Conservation (phyloP, 371 early-diverging fungal genomes). For the Coelomomyces lativittatus region DNA sequence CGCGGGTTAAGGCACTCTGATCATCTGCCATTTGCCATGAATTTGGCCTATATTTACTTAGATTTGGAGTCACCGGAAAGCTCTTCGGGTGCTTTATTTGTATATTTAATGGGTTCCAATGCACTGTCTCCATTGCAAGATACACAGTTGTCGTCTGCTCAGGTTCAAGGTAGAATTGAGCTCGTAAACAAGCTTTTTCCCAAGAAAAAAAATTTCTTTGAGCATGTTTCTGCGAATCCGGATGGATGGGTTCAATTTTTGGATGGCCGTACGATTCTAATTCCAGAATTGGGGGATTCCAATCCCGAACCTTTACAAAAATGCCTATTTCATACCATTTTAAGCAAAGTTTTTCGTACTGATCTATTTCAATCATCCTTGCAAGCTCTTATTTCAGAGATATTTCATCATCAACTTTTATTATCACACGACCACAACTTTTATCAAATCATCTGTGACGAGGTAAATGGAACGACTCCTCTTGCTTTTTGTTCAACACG, state of each 20-base stretch:
- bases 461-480: slow-evolving; percentile 56
- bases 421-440: slow-evolving; percentile 39
- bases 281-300: slow-evolving; percentile 14
- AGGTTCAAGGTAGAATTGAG: slow-evolving; percentile 15
- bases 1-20: slow-evolving; percentile 75
- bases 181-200: slow-evolving; percentile 28
- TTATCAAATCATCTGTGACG: slow-evolving; percentile 49
- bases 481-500: slow-evolving; percentile 80
- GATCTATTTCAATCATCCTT: slow-evolving; percentile 66
- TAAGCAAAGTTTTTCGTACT: slow-evolving; percentile 72
- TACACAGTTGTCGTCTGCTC: slow-evolving; percentile 3
- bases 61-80: slow-evolving; percentile 9
- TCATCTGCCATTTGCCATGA: slow-evolving; percentile 67
- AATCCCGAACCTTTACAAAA: background rate
- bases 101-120: slow-evolving; percentile 42
- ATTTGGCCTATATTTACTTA: slow-evolving; percentile 56
- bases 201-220: slow-evolving; percentile 12
- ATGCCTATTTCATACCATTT: background rate
- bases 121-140: slow-evolving; percentile 13
- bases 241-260: slow-evolving; percentile 45
- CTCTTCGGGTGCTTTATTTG: slow-evolving; percentile 55
- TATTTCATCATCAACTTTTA: slow-evolving; percentile 33
- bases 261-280: slow-evolving; percentile 30
- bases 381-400: slow-evolving; percentile 50
- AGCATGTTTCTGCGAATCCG: slow-evolving; percentile 9